Evolutionary conservation across 164 flowering plant genomes (phyloP).

Genomic region (Protea cynaroides): DNA sequence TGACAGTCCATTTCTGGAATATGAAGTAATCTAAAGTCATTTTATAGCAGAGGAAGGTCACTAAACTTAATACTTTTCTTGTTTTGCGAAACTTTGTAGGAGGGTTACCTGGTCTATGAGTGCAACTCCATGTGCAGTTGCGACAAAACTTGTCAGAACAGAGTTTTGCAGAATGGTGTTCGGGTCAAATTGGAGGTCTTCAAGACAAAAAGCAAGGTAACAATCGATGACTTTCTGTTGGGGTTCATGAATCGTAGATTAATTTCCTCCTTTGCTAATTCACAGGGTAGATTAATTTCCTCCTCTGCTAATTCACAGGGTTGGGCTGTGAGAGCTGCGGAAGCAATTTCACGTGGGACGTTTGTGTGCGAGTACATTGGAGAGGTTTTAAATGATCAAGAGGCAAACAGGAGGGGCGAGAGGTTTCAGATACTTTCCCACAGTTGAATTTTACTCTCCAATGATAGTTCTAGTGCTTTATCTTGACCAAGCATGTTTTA

Average conservation of each 20-base stretch:
- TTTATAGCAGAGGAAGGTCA: background rate
- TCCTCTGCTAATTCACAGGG: constrained; percentile 60
- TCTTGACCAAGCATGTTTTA: constrained; percentile 4
- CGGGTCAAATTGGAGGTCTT: constrained; percentile 75
- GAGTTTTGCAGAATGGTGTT: constrained; percentile 93
- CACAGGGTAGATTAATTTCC: too few species aligned
- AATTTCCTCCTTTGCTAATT: constrained; percentile 4
- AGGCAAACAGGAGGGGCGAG: constrained; percentile 50
- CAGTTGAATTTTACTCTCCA: background rate
- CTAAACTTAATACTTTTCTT: background rate
- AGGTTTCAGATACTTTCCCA: constrained; percentile 35
- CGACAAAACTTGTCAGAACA: constrained; percentile 63
- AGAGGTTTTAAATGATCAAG: constrained; percentile 59
- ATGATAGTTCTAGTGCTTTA: background rate
- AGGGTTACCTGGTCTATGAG: constrained; percentile 86
- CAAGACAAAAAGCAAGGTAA: constrained; percentile 80
- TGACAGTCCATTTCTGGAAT: too few species aligned
- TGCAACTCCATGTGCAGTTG: constrained; percentile 81
- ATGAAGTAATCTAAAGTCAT: background rate
- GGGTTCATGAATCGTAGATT: background rate
- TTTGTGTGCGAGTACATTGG: constrained; percentile 90
- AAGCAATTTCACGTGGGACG: constrained; percentile 67
- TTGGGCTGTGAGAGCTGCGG: constrained; percentile 91
- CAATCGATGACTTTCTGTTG: background rate
- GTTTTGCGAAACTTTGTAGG: constrained; percentile 40